Conservation (phyloP, 768 basidiomycete species). For the Hygrophoropsis aurantiaca region DNA sequence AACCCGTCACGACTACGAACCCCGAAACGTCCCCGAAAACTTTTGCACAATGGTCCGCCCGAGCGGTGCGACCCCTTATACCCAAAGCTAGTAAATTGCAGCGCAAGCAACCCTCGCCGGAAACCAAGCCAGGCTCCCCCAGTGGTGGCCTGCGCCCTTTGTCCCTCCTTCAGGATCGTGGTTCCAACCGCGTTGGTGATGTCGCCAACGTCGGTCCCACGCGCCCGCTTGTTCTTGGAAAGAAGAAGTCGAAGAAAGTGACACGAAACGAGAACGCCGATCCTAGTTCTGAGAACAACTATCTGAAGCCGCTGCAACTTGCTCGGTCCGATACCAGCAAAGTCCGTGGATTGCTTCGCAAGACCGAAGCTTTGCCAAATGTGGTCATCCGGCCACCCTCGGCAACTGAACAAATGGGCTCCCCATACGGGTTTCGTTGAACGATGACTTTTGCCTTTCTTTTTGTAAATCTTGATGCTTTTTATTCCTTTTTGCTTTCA, state of each 20-base stretch:
- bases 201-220: slow-evolving; percentile 23
- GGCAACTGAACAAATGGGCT: slow-evolving; percentile 42
- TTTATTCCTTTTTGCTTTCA: background rate
- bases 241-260: slow-evolving; percentile 46
- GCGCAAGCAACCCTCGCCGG: slow-evolving; percentile 32
- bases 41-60: slow-evolving; percentile 48
- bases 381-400: slow-evolving; percentile 66
- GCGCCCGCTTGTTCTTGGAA: slow-evolving; percentile 57
- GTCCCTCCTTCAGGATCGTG: slow-evolving; percentile 61
- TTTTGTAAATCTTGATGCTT: background rate
- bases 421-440: slow-evolving; percentile 44
- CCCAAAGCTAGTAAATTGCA: slow-evolving; percentile 50
- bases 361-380: slow-evolving; percentile 55
- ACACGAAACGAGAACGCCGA: slow-evolving; percentile 32
- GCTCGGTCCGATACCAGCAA: slow-evolving; percentile 63
- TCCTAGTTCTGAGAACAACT: slow-evolving; percentile 39
- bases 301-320: slow-evolving; percentile 60
- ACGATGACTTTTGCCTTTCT: background rate
- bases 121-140: slow-evolving; percentile 38
- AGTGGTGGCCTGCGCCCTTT: slow-evolving; percentile 57
- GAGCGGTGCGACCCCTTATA: slow-evolving; percentile 52
- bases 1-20: slow-evolving; percentile 3
- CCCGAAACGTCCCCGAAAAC: slow-evolving; percentile 25
- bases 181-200: slow-evolving; percentile 34
- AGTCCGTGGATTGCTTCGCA: slow-evolving; percentile 55